Conservation (phyloP, 805 yeast genomes). For the Yamadazyma paraphyllophila region DNA sequence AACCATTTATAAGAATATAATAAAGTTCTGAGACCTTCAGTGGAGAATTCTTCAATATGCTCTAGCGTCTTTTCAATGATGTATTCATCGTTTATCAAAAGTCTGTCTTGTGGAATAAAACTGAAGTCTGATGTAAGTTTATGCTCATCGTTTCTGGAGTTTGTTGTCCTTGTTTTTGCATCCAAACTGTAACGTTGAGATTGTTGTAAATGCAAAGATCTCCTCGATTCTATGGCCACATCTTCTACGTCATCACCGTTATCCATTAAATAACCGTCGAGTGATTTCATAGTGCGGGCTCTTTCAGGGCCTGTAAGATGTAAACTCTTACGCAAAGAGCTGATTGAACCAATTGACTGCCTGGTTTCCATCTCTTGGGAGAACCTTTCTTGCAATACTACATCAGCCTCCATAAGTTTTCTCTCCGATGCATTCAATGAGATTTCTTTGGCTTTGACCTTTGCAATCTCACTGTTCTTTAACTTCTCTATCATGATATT, state of each 20-base stretch:
- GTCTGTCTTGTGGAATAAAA: constrained; percentile 44
- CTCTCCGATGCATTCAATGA: constrained; percentile 56
- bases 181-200: constrained; percentile 49
- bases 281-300: constrained; percentile 32
- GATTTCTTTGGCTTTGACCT: constrained; percentile 62
- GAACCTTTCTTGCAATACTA: constrained; percentile 56
- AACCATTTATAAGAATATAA: constrained; percentile 80
- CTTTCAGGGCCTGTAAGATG: constrained; percentile 16
- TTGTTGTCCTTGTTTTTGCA: neutral
- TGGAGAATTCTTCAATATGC: constrained; percentile 90
- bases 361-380: constrained; percentile 31
- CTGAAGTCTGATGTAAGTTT: neutral
- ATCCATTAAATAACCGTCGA: constrained; percentile 49
- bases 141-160: neutral
- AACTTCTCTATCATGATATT: constrained; percentile 79
- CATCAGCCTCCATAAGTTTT: constrained; percentile 74
- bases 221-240: constrained; percentile 51
- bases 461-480: constrained; percentile 56
- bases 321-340: constrained; percentile 30
- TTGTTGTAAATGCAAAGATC: constrained; percentile 61
- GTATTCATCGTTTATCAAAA: constrained; percentile 70
- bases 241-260: constrained; percentile 53
- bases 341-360: constrained; percentile 25
- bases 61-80: constrained; percentile 80
- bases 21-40: constrained; percentile 91